Percentiles rank a stretch among this genome's conserved stretches.
These are phyloP conservation scores for Vitis hybrid DNA, from an alignment of 177 flowering plant species.

Conservation along the genomic window DNA sequence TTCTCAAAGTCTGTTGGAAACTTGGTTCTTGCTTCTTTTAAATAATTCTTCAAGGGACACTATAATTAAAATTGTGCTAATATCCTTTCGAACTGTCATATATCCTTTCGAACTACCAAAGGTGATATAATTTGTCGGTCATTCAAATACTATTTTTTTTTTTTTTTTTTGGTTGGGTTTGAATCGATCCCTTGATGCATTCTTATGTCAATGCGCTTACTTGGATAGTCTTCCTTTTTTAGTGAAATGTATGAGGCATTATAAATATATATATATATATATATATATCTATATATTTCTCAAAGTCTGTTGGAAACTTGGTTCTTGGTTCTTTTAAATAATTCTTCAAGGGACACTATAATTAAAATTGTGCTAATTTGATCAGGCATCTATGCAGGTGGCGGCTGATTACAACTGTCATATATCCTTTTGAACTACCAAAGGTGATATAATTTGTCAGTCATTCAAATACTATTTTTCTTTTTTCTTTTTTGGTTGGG, in stretches of 20 bases:
- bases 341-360: not conserved
- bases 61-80: not conserved
- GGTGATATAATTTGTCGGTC: not conserved
- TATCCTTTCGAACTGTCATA: not conserved
- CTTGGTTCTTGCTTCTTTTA: too few species aligned
- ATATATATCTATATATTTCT: too few species aligned
- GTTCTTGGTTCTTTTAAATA: too few species aligned
- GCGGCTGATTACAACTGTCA: constrained; percentile 1
- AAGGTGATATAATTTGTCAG: not conserved
- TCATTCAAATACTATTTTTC: not conserved
- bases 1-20: too few species aligned
- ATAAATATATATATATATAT: not conserved
- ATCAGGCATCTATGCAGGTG: constrained; percentile 16
- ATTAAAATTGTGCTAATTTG: not conserved
- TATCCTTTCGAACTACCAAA: constrained; percentile 5
- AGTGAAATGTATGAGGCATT: not conserved
- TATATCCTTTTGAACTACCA: constrained; percentile 4
- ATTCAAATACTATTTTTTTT: not conserved
- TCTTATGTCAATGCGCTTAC: constrained; percentile 8
- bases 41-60: not conserved
- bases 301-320: too few species aligned
- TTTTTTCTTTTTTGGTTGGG: not conserved
- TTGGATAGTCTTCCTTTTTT: not conserved
- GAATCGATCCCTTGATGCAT: not conserved
- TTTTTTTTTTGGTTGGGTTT: not conserved